Conservation (phyloP, 106 monocot genomes). For the Dendrobium officinale region DNA sequence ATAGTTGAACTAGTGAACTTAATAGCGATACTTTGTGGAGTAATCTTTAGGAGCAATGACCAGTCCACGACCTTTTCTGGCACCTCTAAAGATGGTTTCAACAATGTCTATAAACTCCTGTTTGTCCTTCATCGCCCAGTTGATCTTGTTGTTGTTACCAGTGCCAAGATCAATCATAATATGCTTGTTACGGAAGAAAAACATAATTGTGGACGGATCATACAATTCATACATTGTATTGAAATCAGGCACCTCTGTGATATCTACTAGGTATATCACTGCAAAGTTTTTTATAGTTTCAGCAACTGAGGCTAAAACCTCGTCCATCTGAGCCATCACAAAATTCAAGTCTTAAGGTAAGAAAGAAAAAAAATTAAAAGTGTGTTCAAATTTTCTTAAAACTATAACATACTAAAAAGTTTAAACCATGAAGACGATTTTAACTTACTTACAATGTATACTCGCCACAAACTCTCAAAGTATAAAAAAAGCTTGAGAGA, state of each 20-base stretch:
- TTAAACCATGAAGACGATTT: background rate
- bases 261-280: conserved; percentile 61
- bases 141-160: conserved; percentile 82
- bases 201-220: conserved; percentile 68
- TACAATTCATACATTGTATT: conserved; percentile 75
- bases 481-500: no score
- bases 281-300: conserved; percentile 77
- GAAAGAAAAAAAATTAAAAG: background rate
- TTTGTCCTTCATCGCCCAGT: conserved; percentile 77
- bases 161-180: conserved; percentile 72
- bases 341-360: background rate
- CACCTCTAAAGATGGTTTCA: conserved; percentile 49
- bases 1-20: background rate
- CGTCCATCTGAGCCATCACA: conserved; percentile 48
- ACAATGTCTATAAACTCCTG: conserved; percentile 73
- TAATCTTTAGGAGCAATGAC: conserved; percentile 79
- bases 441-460: background rate
- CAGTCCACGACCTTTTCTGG: conserved; percentile 62
- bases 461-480: no score
- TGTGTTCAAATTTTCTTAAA: background rate
- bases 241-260: conserved; percentile 74
- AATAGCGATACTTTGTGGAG: conserved; percentile 75
- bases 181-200: conserved; percentile 72
- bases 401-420: background rate
- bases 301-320: conserved; percentile 64